phyloP scores from a whole-genome alignment of 2,329 filamentous ascomycete species.

The Didymella segeticola region DNA sequence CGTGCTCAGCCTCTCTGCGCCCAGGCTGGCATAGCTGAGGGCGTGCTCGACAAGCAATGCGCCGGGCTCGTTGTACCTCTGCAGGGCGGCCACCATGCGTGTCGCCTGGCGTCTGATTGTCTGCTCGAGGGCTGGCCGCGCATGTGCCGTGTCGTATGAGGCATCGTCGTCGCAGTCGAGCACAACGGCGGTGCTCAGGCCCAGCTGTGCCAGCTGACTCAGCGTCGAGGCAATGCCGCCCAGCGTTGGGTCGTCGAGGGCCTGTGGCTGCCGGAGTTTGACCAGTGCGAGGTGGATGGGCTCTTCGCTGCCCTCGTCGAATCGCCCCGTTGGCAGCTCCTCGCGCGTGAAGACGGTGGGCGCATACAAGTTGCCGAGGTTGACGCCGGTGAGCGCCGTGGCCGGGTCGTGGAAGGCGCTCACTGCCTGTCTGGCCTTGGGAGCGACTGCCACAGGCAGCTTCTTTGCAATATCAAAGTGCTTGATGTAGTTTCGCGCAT shows the following conservation, averaged over 20 bases:
- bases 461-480: slow-evolving; percentile 68
- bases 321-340: slow-evolving; percentile 49
- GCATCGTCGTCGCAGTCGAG: slow-evolving; percentile 69
- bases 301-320: slow-evolving; percentile 44
- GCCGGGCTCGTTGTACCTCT: slow-evolving; percentile 70
- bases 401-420: slow-evolving; percentile 41
- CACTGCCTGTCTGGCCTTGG: slow-evolving; percentile 21
- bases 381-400: slow-evolving; percentile 59
- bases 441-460: slow-evolving; percentile 11
- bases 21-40: slow-evolving; percentile 49
- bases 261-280: slow-evolving; percentile 78
- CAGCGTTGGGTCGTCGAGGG: slow-evolving; percentile 71
- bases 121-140: slow-evolving; percentile 43
- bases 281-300: slow-evolving; percentile 80
- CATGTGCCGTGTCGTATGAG: slow-evolving; percentile 38
- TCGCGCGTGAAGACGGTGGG: slow-evolving; percentile 66
- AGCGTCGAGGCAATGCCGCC: slow-evolving; percentile 82
- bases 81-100: slow-evolving; percentile 77
- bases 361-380: slow-evolving; percentile 67
- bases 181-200: slow-evolving; percentile 81
- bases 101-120: slow-evolving; percentile 69
- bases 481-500: slow-evolving; percentile 89
- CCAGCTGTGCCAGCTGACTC: slow-evolving; percentile 80
- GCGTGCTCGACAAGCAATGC: slow-evolving; percentile 71
- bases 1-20: slow-evolving; percentile 39